A percentile compares a stretch with the other conserved stretches of the same genome.
Conservation (phyloP, 1,139 yeast species). For the Pichia sp. region DNA sequence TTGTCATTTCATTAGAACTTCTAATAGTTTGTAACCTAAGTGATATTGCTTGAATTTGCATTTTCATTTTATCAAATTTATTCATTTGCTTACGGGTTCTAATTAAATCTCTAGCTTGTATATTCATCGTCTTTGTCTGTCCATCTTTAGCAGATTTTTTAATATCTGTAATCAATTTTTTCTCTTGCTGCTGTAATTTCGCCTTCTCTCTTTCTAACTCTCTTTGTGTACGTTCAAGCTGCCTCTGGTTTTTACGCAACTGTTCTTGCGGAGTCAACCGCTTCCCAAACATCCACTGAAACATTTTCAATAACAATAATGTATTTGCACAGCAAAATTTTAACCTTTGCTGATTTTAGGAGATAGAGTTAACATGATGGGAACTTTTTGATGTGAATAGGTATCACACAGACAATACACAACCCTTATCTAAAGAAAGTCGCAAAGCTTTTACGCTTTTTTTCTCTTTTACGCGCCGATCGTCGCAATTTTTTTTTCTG, state of each 20-base stretch:
- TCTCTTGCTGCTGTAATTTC: slow-evolving; percentile 86
- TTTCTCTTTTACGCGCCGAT: neutral
- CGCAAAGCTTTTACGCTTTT: no score
- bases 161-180: slow-evolving; percentile 76
- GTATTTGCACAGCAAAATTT: no score
- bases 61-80: slow-evolving; percentile 90
- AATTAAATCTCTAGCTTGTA: slow-evolving; percentile 91
- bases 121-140: slow-evolving; percentile 82
- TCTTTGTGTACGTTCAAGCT: slow-evolving; percentile 88
- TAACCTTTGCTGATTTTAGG: no score
- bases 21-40: slow-evolving; percentile 85
- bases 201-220: slow-evolving; percentile 83
- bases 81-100: slow-evolving; percentile 71
- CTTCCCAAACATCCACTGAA: slow-evolving; percentile 96
- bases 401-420: no score
- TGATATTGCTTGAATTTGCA: slow-evolving; percentile 91
- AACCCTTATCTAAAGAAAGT: no score
- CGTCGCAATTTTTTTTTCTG: neutral
- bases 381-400: no score
- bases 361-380: no score
- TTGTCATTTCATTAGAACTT: slow-evolving; percentile 92
- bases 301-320: slow-evolving; percentile 35
- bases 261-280: slow-evolving; percentile 91
- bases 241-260: slow-evolving; percentile 88
- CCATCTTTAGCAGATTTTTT: slow-evolving; percentile 88